Evolutionary conservation across 306 rosid genomes (phyloP).

Genomic region (Luffa acutangula): DNA sequence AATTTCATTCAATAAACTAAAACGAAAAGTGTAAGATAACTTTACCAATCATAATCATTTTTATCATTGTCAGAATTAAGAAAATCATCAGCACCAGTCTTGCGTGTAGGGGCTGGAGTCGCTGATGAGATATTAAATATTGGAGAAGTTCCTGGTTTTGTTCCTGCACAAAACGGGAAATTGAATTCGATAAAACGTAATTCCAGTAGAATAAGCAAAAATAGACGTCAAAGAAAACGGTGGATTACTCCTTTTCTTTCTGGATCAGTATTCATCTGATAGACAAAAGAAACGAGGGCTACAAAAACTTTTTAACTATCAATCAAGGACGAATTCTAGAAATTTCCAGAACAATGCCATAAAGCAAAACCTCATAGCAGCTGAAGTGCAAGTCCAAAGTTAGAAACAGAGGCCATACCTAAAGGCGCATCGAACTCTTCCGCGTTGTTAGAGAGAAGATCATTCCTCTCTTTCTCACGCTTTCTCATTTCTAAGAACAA

Average conservation of each 20-base stretch:
- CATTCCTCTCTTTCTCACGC: constrained; percentile 82
- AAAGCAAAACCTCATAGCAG: neutral
- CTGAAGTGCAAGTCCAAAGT: neutral
- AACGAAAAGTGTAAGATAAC: neutral
- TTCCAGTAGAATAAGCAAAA: neutral
- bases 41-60: constrained; percentile 86
- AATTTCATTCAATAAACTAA: neutral
- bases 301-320: neutral
- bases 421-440: constrained; percentile 66
- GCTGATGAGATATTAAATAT: constrained; percentile 40
- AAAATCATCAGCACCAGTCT: constrained; percentile 50
- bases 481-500: constrained; percentile 57
- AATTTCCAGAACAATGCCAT: neutral
- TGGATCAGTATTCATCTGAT: neutral
- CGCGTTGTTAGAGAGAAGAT: constrained; percentile 54
- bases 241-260: neutral
- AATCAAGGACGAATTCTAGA: neutral
- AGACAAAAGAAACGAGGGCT: neutral
- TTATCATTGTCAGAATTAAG: constrained; percentile 59
- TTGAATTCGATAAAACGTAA: neutral
- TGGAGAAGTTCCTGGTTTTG: constrained; percentile 38
- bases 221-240: neutral
- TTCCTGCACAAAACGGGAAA: constrained; percentile 38
- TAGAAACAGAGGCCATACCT: constrained; percentile 29
- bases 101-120: constrained; percentile 37